Conservation (phyloP, 2,329 filamentous ascomycete genomes). For the Diaporthe amygdali region DNA sequence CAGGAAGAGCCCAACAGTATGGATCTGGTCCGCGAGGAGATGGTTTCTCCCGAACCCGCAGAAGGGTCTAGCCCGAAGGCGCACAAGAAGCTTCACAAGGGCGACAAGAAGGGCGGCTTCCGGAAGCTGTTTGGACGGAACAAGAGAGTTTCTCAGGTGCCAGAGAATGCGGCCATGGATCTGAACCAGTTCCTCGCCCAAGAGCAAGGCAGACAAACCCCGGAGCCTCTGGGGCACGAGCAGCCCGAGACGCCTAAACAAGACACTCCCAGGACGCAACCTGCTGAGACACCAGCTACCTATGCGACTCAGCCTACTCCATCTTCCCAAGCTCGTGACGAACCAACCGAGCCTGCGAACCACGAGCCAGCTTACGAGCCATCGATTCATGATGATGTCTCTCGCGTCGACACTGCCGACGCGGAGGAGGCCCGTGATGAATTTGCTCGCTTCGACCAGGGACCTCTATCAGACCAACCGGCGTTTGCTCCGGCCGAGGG, state of each 20-base stretch:
- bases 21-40: constrained; percentile 42
- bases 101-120: constrained; percentile 50
- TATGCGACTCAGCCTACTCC: constrained; percentile 5
- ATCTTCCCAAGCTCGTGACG: constrained; percentile 30
- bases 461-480: constrained; percentile 84
- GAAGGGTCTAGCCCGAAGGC: constrained; percentile 46
- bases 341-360: constrained; percentile 24
- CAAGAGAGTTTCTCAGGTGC: constrained; percentile 62
- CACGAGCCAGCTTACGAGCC: constrained; percentile 48
- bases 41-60: constrained; percentile 45
- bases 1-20: constrained; percentile 40
- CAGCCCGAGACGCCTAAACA: constrained; percentile 23
- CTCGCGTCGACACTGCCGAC: constrained; percentile 65
- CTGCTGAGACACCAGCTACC: neutral
- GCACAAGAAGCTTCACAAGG: constrained; percentile 43
- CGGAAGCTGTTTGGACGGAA: constrained; percentile 71
- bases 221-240: neutral
- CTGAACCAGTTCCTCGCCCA: constrained; percentile 56
- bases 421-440: constrained; percentile 64
- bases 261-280: constrained; percentile 11
- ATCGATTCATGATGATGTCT: constrained; percentile 53
- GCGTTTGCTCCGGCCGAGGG: constrained; percentile 71
- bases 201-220: constrained; percentile 30
- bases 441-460: constrained; percentile 80
- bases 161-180: constrained; percentile 57